Conservation (phyloP, 306 rosid genomes). For the Begonia loranthoides region DNA sequence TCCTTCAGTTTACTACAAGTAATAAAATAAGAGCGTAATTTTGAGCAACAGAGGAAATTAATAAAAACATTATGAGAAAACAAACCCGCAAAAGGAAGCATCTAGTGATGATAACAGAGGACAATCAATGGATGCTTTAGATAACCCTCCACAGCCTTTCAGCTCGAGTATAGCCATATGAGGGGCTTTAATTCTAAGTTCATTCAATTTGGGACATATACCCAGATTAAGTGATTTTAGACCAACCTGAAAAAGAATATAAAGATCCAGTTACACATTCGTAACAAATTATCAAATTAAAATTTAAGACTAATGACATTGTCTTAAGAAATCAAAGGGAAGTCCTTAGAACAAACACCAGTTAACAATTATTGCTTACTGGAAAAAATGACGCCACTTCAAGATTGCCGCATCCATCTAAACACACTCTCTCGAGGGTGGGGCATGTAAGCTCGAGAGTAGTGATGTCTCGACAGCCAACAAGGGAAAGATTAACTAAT, state of each 20-base stretch:
- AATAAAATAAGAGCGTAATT: conserved; percentile 9
- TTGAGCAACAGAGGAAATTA: not conserved
- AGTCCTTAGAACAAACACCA: not conserved
- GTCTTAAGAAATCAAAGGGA: too few species aligned
- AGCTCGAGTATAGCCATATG: conserved; percentile 77
- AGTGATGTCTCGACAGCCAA: conserved; percentile 77
- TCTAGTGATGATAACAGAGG: conserved; percentile 82
- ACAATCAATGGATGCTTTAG: conserved; percentile 82
- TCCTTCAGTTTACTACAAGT: conserved; percentile 73
- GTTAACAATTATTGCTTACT: conserved; percentile 34
- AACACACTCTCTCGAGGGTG: conserved; percentile 70
- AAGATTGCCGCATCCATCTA: conserved; percentile 96
- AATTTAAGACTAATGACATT: too few species aligned
- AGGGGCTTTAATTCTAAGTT: conserved; percentile 59
- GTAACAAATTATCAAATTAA: too few species aligned
- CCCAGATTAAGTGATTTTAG: conserved; percentile 84
- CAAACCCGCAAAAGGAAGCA: conserved; percentile 96
- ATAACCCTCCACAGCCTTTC: conserved; percentile 92
- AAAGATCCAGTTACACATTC: too few species aligned
- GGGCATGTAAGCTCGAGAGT: conserved; percentile 74
- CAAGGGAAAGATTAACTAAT: conserved; percentile 71
- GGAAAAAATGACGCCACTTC: conserved; percentile 82
- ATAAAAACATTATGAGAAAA: conserved; percentile 9
- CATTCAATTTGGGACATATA: conserved; percentile 82
- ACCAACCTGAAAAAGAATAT: conserved; percentile 53